Evolutionary conservation across 2,329 filamentous ascomycete genomes (phyloP).

Genomic region (Xylariaceae sp.): DNA sequence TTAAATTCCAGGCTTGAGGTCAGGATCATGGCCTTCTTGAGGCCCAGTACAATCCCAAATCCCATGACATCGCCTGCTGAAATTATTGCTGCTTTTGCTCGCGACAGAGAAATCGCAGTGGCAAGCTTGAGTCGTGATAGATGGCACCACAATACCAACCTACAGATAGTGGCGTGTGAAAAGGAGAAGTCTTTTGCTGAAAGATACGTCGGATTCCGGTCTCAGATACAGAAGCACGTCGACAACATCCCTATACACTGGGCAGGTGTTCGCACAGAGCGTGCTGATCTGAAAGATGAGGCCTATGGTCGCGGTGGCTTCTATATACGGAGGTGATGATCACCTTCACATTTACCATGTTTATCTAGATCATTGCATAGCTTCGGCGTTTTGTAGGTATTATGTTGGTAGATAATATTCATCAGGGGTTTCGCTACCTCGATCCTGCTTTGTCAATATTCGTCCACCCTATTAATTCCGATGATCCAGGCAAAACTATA

Average conservation of each 20-base stretch:
- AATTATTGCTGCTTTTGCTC: slow-evolving; percentile 30
- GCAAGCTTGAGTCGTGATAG: slow-evolving; percentile 42
- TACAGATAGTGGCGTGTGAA: slow-evolving; percentile 36
- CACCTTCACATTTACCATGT: background rate
- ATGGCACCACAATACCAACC: slow-evolving; percentile 41
- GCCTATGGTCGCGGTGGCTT: slow-evolving; percentile 45
- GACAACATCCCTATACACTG: slow-evolving; percentile 55
- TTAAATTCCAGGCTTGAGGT: slow-evolving; percentile 44
- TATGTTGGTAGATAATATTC: background rate
- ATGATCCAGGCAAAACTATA: no score
- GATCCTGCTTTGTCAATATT: no score
- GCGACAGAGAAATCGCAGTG: slow-evolving; percentile 40
- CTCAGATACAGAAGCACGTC: slow-evolving; percentile 48
- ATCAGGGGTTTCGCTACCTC: no score
- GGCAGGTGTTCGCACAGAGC: slow-evolving; percentile 51
- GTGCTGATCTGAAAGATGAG: slow-evolving; percentile 44
- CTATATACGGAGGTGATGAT: slow-evolving; percentile 39
- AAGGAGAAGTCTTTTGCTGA: slow-evolving; percentile 41
- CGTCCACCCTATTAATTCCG: no score
- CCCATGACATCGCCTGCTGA: slow-evolving; percentile 22
- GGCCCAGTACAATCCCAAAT: slow-evolving; percentile 30
- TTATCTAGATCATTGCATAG: background rate
- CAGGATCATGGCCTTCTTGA: slow-evolving; percentile 57
- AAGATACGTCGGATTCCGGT: slow-evolving; percentile 44
- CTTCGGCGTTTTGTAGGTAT: background rate